Evolutionary conservation across 257 asterid species (phyloP), one percentile per base, ranked within the genome.

Genomic region (Plantago elongata): DNA sequence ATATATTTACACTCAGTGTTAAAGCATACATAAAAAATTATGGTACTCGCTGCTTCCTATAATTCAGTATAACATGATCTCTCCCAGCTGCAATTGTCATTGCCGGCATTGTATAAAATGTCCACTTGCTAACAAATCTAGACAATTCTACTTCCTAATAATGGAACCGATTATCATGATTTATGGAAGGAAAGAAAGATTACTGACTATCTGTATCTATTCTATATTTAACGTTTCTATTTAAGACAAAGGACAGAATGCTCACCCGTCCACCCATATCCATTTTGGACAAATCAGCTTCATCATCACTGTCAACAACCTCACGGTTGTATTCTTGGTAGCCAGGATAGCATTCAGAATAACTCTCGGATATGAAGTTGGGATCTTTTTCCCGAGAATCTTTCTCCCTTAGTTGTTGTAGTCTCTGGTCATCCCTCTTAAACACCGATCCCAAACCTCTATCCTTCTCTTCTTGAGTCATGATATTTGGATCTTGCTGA

Each of bases 181-280:
- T 54, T 22, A 4, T 17, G 9, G 22, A 13, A 52, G 29, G 13
- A 18, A 50, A 14, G 55, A 15, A 17, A 49, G 17, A 50, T 6
- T 12, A 50, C 3, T 50, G 18, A 0, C 16, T 47, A 17, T 16
- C 9, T 1, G 54, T 49, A 48, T 6, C 8, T n/a, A 22, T 22
- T 11, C 8, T 51, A 18, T 13, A 7, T 67, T 38, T 16, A 13
- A 38, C 13, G 4, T 38, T 61, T 10, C 56, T 42, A 56, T 37
- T 22, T 13, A 38, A 67, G n/a, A 13, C 38, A 45, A 52, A 57
- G 7, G 43, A 45, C 49, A 45, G 62, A 57, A 14, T 62, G 71
- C 96, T 92, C 69, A 92, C 99, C 50, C 95, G 86, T 63, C 96
- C 97, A 45, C 97, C 99, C 97, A 93, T 93, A 62, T 93, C 99